phyloP scores from a whole-genome alignment of 2,329 filamentous ascomycete species.

The Alternaria rosae region DNA sequence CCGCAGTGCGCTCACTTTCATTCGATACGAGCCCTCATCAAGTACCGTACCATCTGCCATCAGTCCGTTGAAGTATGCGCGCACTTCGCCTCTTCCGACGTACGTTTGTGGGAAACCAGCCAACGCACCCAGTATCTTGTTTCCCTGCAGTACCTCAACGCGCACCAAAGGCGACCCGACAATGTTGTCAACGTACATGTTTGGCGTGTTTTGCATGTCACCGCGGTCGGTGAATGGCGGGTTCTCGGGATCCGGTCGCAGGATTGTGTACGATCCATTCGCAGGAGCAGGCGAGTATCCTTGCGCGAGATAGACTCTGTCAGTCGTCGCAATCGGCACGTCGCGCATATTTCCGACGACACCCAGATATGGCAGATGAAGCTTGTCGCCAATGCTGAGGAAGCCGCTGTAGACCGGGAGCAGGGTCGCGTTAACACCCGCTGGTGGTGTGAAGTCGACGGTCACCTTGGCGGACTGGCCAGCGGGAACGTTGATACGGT shows the following conservation, averaged over 20 bases:
- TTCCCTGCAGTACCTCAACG: constrained; percentile 14
- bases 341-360: constrained; percentile 26
- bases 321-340: constrained; percentile 6
- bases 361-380: constrained; percentile 30
- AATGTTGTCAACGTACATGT: background rate
- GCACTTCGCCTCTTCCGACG: background rate
- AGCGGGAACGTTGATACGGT: constrained; percentile 29
- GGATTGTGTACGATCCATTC: constrained; percentile 16
- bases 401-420: constrained; percentile 35
- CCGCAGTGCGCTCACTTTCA: constrained; percentile 21
- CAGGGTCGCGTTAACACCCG: constrained; percentile 15
- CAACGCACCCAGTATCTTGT: constrained; percentile 7
- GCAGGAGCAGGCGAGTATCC: constrained; percentile 11
- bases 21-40: constrained; percentile 21
- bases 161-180: constrained; percentile 9
- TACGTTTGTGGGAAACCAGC: constrained; percentile 17
- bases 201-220: constrained; percentile 1
- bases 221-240: constrained; percentile 8
- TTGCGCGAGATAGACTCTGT: constrained; percentile 16
- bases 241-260: constrained; percentile 18
- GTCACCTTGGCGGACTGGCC: background rate
- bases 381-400: constrained; percentile 16
- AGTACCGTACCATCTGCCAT: constrained; percentile 21
- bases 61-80: constrained; percentile 21
- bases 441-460: background rate